Base-by-base conservation (phyloP, 257 asterid genomes). In the Solanum bukasovii region DNA sequence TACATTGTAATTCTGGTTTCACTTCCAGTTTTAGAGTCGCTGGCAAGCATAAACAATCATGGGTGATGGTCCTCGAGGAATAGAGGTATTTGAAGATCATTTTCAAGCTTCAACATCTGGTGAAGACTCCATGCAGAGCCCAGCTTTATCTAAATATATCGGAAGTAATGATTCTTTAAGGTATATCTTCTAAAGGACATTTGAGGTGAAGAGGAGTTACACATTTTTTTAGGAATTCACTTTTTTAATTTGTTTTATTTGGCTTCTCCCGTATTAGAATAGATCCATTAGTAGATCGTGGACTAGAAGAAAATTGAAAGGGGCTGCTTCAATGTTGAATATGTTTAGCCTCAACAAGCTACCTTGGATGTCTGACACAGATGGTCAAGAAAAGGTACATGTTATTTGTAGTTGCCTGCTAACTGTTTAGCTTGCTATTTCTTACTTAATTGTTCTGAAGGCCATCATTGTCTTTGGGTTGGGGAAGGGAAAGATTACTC, bases 11-110 rank as follows among this genome's bases (percentile, higher is more conserved):
- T 73, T 85, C 83, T 29, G 31, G 84, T 38, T n/a, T 46, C 37
- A 33, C 29, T 33, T 85, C 87, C 44, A 75, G 44, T 44, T 89
- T 23, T 86, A 90, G 87, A 87, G 78, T 89, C 83, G 65, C 68
- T 27, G 82, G 91, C 81, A 87, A 86, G 90, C 84, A 67, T 89
- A 44, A 88, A 86, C 92, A 92, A 42, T 89, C 90, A 95, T 94
- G 85, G 99, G 96, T 90, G 98, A 96, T 93, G 97, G 96, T 91
- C 98, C 98, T 89, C 93, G 90, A 88, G 98, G 96, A 74, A 90
- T 95, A 90, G 92, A 93, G 90, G 87, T 93, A 35, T 89, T 91
- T 82, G 92, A 92, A 5, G 96, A 94, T 88, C 93, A 96, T 91
- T 96, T 94, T 90, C 91, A 87, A 88, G 92, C 92, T 63, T 90